These are phyloP conservation scores for Curvularia spicifera DNA, from an alignment of 2,329 filamentous ascomycete species.

Conservation along the genomic window DNA sequence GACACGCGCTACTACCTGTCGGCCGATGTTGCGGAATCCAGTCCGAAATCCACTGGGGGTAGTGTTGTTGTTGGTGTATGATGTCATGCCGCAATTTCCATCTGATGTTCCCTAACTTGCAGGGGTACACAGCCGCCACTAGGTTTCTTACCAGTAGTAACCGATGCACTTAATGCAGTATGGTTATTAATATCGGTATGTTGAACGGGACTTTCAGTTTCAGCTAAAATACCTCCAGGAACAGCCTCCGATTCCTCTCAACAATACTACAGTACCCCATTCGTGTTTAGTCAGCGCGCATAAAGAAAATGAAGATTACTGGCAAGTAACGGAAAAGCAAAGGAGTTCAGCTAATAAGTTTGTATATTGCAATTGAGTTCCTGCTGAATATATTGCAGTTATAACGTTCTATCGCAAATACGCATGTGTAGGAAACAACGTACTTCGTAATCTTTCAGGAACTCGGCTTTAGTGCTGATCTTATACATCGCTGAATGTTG, in stretches of 20 bases:
- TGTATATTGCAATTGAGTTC: not conserved
- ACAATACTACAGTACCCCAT: not conserved
- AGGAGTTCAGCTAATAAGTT: not conserved
- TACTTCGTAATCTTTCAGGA: not conserved
- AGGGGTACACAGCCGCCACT: not conserved
- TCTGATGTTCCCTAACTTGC: not conserved
- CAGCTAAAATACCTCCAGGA: too few species aligned
- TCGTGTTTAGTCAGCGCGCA: not conserved
- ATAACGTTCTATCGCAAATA: not conserved
- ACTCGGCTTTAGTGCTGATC: not conserved
- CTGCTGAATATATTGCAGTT: not conserved
- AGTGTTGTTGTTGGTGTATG: conserved; percentile 11
- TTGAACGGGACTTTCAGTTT: too few species aligned
- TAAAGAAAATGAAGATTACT: not conserved
- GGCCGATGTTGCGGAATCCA: conserved; percentile 7
- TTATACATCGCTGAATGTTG: not conserved
- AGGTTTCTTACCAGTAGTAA: not conserved
- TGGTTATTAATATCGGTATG: too few species aligned
- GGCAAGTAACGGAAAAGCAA: not conserved
- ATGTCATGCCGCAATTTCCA: conserved; percentile 12
- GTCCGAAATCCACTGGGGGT: conserved; percentile 11
- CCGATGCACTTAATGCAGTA: too few species aligned
- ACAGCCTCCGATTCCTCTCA: too few species aligned
- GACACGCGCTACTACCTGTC: conserved; percentile 3
- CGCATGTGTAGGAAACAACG: not conserved